A percentile compares a stretch with the other conserved stretches of the same genome.
phyloP scores from a whole-genome alignment of 352 stramenopile genomes.

The Globisporangium nagaii region DNA sequence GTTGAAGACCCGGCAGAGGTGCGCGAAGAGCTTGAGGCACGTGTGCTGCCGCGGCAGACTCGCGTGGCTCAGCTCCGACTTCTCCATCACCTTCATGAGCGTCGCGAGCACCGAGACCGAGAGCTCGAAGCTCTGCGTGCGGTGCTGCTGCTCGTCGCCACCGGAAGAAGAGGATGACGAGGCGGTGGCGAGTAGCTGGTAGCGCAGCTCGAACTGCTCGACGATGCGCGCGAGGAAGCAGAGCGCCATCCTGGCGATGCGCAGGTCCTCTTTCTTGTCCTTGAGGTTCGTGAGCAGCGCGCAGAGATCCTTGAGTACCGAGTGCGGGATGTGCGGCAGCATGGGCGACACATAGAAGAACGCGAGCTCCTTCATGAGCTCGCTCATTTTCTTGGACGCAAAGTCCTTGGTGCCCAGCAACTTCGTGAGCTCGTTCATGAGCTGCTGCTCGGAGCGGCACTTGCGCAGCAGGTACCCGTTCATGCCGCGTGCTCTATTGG shows the following conservation, averaged over 20 bases:
- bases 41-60: conserved; percentile 44
- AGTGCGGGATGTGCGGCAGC: conserved; percentile 42
- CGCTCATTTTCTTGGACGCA: conserved; percentile 62
- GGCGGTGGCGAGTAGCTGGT: conserved; percentile 15
- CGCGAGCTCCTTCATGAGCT: conserved; percentile 61
- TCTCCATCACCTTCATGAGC: conserved; percentile 48
- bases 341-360: conserved; percentile 70
- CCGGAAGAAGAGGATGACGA: neutral
- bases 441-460: conserved; percentile 75
- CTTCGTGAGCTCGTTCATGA: conserved; percentile 77
- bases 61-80: conserved; percentile 37
- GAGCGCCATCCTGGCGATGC: conserved; percentile 53
- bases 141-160: conserved; percentile 12
- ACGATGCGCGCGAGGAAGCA: conserved; percentile 55
- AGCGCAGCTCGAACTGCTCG: conserved; percentile 54
- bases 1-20: conserved; percentile 44
- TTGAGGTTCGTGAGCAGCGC: conserved; percentile 62
- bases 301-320: conserved; percentile 60
- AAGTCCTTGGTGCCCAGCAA: conserved; percentile 51
- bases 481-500: conserved; percentile 27
- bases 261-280: conserved; percentile 80
- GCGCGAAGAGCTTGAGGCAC: conserved; percentile 53
- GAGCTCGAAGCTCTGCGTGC: conserved; percentile 46
- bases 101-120: conserved; percentile 29
- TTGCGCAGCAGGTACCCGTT: conserved; percentile 67